Conservation (phyloP, 192 early-diverging fungal genomes). For the Chytriomyces sp. region DNA sequence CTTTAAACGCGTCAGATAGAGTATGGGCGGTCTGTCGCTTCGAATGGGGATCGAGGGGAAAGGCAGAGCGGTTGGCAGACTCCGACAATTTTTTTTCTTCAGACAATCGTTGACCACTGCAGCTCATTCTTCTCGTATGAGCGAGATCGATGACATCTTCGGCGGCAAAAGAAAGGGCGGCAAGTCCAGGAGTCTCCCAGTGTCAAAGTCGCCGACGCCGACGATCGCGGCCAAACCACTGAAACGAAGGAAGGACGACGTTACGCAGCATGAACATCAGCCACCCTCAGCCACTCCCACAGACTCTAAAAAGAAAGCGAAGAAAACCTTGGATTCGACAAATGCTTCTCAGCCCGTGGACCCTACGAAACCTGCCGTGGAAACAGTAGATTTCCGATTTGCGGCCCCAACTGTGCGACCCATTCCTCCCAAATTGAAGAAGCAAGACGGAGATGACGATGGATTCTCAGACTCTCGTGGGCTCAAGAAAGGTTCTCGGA, state of each 20-base stretch:
- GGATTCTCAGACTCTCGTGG: conserved; percentile 9
- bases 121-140: not conserved
- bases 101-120: not conserved
- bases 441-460: not conserved
- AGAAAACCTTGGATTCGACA: not conserved
- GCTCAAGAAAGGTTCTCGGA: not conserved
- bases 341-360: not conserved
- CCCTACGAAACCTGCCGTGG: not conserved
- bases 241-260: not conserved
- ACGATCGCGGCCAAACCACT: not conserved
- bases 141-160: conserved; percentile 30
- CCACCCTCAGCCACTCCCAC: not conserved
- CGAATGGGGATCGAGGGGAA: too few species aligned
- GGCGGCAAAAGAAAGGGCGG: conserved; percentile 1
- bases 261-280: too few species aligned
- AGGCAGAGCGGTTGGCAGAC: too few species aligned
- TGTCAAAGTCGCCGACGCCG: not conserved
- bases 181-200: not conserved
- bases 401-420: conserved; percentile 9
- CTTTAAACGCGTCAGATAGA: too few species aligned
- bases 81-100: not conserved
- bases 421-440: conserved; percentile 5
- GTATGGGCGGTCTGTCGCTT: too few species aligned
- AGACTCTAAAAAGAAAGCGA: not conserved
- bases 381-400: conserved; percentile 20